These are phyloP conservation scores for Pseudocercospora musae DNA, from an alignment of 2,329 filamentous ascomycete species.

Conservation along the genomic window DNA sequence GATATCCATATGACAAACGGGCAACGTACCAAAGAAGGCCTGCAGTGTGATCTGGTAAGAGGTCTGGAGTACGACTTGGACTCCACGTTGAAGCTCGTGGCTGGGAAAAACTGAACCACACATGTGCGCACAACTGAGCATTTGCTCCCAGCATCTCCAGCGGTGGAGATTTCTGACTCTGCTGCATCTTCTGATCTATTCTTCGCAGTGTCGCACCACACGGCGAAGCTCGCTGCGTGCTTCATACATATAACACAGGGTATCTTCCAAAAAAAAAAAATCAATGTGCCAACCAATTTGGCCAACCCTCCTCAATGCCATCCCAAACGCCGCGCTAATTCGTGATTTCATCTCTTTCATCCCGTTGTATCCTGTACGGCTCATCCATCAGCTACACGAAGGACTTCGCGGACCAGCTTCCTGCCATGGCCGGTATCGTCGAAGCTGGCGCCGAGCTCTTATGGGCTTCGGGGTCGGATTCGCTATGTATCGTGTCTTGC, in stretches of 20 bases:
- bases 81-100: not conserved
- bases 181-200: not conserved
- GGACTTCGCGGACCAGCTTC: constrained; percentile 14
- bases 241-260: not conserved
- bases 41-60: not conserved
- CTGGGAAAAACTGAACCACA: not conserved
- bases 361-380: not conserved
- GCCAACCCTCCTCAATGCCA: not conserved
- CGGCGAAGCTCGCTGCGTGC: not conserved
- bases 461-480: not conserved
- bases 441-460: constrained; percentile 4
- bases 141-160: not conserved
- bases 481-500: not conserved
- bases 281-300: not conserved
- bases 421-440: constrained; percentile 10
- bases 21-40: not conserved
- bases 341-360: not conserved
- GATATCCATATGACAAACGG: not conserved
- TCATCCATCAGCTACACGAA: constrained; percentile 8
- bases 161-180: not conserved
- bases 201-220: not conserved
- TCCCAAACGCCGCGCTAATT: not conserved
- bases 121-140: not conserved
- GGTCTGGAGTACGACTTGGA: not conserved
- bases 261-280: not conserved